phyloP scores from a whole-genome alignment of 2,329 filamentous ascomycete genomes.

The Monilinia vaccinii-corymbosi region DNA sequence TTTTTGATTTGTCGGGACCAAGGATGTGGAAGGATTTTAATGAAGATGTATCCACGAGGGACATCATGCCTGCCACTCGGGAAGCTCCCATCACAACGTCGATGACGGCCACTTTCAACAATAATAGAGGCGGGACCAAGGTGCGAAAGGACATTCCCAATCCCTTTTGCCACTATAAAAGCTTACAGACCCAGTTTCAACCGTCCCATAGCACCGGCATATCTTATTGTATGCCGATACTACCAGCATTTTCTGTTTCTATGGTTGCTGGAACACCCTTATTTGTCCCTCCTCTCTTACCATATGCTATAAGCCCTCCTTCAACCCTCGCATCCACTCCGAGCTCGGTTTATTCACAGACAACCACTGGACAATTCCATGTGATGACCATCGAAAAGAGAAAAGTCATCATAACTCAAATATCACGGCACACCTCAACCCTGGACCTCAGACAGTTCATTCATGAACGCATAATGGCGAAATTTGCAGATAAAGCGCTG shows the following conservation, averaged over 20 bases:
- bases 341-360: neutral
- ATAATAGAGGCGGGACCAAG: neutral
- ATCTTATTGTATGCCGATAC: neutral
- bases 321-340: neutral
- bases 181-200: neutral
- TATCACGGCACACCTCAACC: slow-evolving; percentile 8
- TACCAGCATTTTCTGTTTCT: neutral
- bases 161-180: neutral
- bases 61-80: neutral
- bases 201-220: neutral
- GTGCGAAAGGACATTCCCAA: neutral
- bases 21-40: neutral
- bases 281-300: neutral
- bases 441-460: slow-evolving; percentile 12
- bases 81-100: neutral
- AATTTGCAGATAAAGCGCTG: neutral
- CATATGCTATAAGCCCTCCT: neutral
- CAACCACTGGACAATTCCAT: neutral
- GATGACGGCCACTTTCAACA: neutral
- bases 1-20: slow-evolving; percentile 9
- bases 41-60: neutral
- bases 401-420: slow-evolving; percentile 21
- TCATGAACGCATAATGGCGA: neutral
- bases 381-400: slow-evolving; percentile 9
- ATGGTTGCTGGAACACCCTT: slow-evolving; percentile 5